Conservation (phyloP, 2,329 filamentous ascomycete genomes). For the Paraphoma chrysanthemicola region DNA sequence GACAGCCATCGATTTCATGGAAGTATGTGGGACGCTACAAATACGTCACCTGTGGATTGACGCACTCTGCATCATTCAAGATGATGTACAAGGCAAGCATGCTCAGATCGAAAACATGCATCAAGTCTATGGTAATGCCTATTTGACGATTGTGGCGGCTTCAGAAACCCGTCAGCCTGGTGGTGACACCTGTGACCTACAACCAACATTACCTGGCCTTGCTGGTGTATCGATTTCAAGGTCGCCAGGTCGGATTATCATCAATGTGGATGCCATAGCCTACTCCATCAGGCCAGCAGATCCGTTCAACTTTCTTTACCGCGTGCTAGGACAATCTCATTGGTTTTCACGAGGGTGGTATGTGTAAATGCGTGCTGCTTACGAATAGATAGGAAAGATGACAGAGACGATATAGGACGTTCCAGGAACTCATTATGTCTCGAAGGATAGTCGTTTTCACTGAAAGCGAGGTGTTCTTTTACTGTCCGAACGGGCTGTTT, state of each 20-base stretch:
- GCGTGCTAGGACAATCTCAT: background rate
- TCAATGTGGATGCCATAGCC: background rate
- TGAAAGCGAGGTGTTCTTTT: background rate
- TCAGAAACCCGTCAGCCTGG: background rate
- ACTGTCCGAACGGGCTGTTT: background rate
- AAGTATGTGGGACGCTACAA: background rate
- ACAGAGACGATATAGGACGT: background rate
- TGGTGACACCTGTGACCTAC: background rate
- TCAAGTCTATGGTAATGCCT: slow-evolving; percentile 6
- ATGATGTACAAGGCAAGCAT: slow-evolving; percentile 8
- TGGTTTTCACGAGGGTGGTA: background rate
- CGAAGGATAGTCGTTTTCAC: background rate
- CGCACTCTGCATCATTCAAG: slow-evolving; percentile 27
- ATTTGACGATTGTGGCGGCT: slow-evolving; percentile 3
- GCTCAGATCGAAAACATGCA: slow-evolving; percentile 12
- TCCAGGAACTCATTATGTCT: background rate
- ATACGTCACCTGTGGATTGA: slow-evolving; percentile 31
- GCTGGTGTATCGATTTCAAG: background rate
- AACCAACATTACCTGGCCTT: background rate
- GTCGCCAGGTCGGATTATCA: background rate
- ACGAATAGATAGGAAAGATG: background rate
- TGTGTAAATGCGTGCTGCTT: background rate
- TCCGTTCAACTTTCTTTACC: background rate
- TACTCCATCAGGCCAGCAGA: background rate
- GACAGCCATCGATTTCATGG: background rate